Evolutionary conservation across 345 rosid genomes (phyloP).

Genomic region (Brassica incana): DNA sequence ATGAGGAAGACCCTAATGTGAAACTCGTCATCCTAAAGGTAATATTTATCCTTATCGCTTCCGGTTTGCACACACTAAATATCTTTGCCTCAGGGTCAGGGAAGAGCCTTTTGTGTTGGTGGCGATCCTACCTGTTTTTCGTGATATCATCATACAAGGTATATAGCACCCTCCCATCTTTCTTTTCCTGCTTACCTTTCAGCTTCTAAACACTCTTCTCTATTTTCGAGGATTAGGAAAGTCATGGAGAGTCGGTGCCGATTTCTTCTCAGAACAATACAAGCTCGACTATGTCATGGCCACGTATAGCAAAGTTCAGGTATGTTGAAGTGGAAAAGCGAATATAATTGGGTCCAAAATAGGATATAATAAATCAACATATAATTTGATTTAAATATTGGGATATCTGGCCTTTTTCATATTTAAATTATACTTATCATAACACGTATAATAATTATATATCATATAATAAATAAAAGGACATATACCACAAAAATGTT

Average conservation of each 20-base stretch:
- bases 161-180: not conserved
- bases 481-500: not conserved
- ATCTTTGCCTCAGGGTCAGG: constrained; percentile 54
- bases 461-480: not conserved
- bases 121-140: constrained; percentile 66
- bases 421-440: no score
- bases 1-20: constrained; percentile 60
- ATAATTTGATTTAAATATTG: not conserved
- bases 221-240: constrained; percentile 47
- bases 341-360: no score
- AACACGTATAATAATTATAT: not conserved
- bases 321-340: not conserved
- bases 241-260: constrained; percentile 59
- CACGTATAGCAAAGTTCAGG: constrained; percentile 58
- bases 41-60: not conserved
- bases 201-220: not conserved
- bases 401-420: not conserved
- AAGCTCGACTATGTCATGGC: constrained; percentile 65
- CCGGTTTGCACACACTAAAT: not conserved
- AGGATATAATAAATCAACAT: no score
- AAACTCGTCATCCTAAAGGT: constrained; percentile 78
- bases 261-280: constrained; percentile 48
- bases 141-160: not conserved
- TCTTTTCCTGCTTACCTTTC: not conserved
- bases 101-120: constrained; percentile 83